Conservation (phyloP, 1,284 basidiomycete genomes). For the Malassezia restricta region DNA sequence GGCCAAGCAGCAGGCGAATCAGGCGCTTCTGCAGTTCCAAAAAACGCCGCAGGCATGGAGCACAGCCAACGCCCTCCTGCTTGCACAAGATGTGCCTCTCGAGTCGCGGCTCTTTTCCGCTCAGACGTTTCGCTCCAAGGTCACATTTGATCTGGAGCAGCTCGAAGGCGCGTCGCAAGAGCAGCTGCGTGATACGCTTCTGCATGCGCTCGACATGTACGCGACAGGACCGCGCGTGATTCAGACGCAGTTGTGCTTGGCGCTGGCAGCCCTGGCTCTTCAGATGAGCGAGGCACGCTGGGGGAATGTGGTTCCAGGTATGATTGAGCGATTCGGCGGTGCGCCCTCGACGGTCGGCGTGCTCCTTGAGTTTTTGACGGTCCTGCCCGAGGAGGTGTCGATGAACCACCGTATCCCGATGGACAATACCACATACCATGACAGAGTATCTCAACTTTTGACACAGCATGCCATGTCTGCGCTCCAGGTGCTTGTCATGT, state of each 20-base stretch:
- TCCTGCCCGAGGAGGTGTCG: slow-evolving; percentile 79
- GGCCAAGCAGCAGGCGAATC: slow-evolving; percentile 58
- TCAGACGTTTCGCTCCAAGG: slow-evolving; percentile 91
- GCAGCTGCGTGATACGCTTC: slow-evolving; percentile 73
- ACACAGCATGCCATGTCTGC: slow-evolving; percentile 60
- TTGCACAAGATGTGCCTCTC: slow-evolving; percentile 63
- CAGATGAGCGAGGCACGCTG: slow-evolving; percentile 67
- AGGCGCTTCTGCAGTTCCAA: slow-evolving; percentile 47
- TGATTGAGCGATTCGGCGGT: slow-evolving; percentile 75
- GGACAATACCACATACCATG: slow-evolving; percentile 60
- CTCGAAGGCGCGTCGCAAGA: slow-evolving; percentile 61
- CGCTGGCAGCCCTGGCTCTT: slow-evolving; percentile 76
- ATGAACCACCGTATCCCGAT: slow-evolving; percentile 78
- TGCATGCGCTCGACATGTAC: slow-evolving; percentile 59
- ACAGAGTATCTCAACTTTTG: slow-evolving; percentile 29
- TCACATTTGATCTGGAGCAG: slow-evolving; percentile 87
- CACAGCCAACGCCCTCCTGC: slow-evolving; percentile 78
- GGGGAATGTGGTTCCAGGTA: slow-evolving; percentile 64
- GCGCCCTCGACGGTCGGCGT: slow-evolving; percentile 71
- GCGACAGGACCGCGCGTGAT: slow-evolving; percentile 70
- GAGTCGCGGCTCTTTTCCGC: slow-evolving; percentile 86
- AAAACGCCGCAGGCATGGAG: slow-evolving; percentile 78
- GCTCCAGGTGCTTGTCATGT: slow-evolving; percentile 70
- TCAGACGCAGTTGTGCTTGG: slow-evolving; percentile 76
- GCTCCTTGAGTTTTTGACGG: slow-evolving; percentile 76